phyloP scores from a whole-genome alignment of 208 protist species.

The Leishmania lainsoni region DNA sequence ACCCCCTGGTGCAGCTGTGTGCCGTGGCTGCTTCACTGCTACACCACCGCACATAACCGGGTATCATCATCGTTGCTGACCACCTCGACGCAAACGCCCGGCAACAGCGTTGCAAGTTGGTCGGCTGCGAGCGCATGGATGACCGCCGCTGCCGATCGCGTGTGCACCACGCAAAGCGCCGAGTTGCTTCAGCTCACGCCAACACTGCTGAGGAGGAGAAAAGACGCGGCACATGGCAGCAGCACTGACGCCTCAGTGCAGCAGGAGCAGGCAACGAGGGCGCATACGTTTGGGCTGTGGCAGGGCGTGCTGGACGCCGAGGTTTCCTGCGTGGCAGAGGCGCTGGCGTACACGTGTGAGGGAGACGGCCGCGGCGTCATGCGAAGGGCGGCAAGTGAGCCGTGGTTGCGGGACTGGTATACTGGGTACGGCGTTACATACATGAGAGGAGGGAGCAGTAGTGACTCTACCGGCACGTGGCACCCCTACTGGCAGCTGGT shows the following conservation, averaged over 20 bases:
- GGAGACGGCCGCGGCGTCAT: background rate
- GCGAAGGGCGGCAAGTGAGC: background rate
- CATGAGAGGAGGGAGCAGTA: background rate
- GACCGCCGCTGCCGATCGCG: constrained; percentile 34
- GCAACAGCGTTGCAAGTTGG: constrained; percentile 3
- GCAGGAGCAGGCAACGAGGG: background rate
- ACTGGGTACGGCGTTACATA: background rate
- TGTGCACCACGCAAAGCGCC: constrained; percentile 26
- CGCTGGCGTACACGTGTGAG: too few relatives aligned
- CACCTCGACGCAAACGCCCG: background rate
- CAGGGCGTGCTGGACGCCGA: constrained; percentile 22
- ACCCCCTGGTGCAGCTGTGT: constrained; percentile 26
- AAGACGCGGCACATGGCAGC: background rate
- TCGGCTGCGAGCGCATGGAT: constrained; percentile 30
- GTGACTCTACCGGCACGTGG: constrained; percentile 2
- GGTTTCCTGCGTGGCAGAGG: background rate
- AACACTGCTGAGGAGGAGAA: background rate
- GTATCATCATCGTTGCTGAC: background rate
- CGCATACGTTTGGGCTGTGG: constrained; percentile 20
- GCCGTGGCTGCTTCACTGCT: constrained; percentile 33
- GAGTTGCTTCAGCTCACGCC: constrained; percentile 17
- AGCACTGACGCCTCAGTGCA: background rate
- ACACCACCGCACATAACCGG: background rate
- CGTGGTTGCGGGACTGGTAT: constrained; percentile 1
- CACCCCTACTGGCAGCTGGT: constrained; percentile 27